These are phyloP conservation scores for Talaromyces wortmannii DNA, from an alignment of 495 filamentous ascomycete genomes.

Conservation along the genomic window DNA sequence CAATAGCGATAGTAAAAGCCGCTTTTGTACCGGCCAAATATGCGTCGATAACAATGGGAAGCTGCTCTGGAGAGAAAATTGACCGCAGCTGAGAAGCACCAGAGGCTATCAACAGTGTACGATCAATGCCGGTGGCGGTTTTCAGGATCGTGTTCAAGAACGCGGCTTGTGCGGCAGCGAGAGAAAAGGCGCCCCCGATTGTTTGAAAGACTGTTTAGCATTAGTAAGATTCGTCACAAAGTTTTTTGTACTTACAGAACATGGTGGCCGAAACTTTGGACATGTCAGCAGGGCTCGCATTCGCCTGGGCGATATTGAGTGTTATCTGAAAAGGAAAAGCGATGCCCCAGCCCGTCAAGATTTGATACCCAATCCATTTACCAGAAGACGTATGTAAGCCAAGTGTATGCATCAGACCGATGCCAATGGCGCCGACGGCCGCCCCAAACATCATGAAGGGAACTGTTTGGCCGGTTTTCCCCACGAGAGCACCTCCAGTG, in stretches of 20 bases:
- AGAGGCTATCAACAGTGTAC: slow-evolving; percentile 25
- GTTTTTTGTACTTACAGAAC: neutral
- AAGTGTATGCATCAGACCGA: slow-evolving; percentile 44
- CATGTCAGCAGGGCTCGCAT: slow-evolving; percentile 11
- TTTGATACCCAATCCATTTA: slow-evolving; percentile 51
- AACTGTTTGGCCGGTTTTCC: slow-evolving; percentile 21
- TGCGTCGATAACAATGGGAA: slow-evolving; percentile 42
- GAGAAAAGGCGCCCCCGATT: slow-evolving; percentile 34
- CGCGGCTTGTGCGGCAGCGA: slow-evolving; percentile 31
- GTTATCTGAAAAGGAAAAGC: slow-evolving; percentile 11
- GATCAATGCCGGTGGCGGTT: slow-evolving; percentile 29
- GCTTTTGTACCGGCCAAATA: slow-evolving; percentile 50
- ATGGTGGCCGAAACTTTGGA: neutral
- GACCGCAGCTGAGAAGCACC: slow-evolving; percentile 39
- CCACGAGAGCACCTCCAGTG: slow-evolving; percentile 19
- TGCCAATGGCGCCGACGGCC: slow-evolving; percentile 26
- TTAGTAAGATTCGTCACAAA: neutral
- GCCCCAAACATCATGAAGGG: slow-evolving; percentile 26
- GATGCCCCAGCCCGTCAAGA: slow-evolving; percentile 40
- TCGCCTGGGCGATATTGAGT: slow-evolving; percentile 3
- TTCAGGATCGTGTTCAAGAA: slow-evolving; percentile 30
- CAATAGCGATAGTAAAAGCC: neutral
- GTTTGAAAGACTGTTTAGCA: slow-evolving; percentile 26
- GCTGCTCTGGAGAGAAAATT: slow-evolving; percentile 27
- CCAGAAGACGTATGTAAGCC: slow-evolving; percentile 29